phyloP scores from a whole-genome alignment of 176 grass and related monocot species.

The Cenchrus americanus region DNA sequence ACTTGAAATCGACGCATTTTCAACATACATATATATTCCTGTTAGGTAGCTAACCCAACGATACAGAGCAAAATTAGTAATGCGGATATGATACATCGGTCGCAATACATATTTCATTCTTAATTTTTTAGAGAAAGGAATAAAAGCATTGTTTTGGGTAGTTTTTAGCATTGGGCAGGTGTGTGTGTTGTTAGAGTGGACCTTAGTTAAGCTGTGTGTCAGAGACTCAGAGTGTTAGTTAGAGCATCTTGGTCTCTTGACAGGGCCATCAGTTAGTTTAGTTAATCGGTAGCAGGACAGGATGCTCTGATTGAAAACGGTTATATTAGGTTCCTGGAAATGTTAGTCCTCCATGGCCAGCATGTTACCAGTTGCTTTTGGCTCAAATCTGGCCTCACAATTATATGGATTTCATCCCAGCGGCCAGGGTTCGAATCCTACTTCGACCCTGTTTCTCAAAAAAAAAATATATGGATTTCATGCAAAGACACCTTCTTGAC shows the following conservation, averaged over 20 bases:
- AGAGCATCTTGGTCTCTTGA: constrained; percentile 25
- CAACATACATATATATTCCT: not conserved
- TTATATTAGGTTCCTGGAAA: constrained; percentile 1
- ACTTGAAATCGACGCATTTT: not conserved
- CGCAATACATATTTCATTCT: not conserved
- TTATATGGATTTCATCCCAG: not conserved
- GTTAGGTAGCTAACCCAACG: constrained; percentile 7
- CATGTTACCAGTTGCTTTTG: constrained; percentile 9
- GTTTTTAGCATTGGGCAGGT: not conserved
- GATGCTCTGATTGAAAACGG: not conserved
- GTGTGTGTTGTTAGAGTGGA: constrained; percentile 14
- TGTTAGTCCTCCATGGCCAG: not conserved
- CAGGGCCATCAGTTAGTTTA: constrained; percentile 37
- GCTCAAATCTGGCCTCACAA: not conserved
- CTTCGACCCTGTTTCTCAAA: too few relatives aligned
- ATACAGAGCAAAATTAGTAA: not conserved
- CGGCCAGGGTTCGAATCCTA: too few relatives aligned
- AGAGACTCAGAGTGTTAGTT: constrained; percentile 4
- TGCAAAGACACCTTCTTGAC: not conserved
- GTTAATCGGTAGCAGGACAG: not conserved
- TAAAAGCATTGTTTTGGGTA: not conserved
- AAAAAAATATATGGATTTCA: not conserved
- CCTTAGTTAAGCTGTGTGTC: constrained; percentile 10
- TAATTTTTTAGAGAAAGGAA: not conserved
- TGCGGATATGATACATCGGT: not conserved